Evolutionary conservation across 371 early-diverging fungal species (phyloP).

Genomic region (Mortierella sp.): DNA sequence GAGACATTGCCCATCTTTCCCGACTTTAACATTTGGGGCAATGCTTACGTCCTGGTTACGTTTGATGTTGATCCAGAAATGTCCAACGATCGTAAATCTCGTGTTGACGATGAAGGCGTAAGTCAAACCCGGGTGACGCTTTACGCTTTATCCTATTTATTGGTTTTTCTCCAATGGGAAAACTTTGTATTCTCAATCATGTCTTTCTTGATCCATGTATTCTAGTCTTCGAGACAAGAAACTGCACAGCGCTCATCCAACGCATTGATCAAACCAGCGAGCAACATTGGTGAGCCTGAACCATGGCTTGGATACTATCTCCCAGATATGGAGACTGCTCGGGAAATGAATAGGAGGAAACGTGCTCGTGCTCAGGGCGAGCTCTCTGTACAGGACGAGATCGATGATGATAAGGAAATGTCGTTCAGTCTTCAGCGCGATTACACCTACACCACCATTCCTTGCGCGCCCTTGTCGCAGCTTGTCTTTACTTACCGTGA

Average conservation of each 20-base stretch:
- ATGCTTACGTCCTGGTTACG: slow-evolving; percentile 73
- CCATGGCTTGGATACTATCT: slow-evolving; percentile 48
- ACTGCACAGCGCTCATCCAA: slow-evolving; percentile 49
- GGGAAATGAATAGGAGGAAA: slow-evolving; percentile 38
- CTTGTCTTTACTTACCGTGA: slow-evolving; percentile 45
- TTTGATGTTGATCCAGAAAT: slow-evolving; percentile 79
- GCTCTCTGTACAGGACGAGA: slow-evolving; percentile 31
- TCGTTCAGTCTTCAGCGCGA: slow-evolving; percentile 42
- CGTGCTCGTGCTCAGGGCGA: slow-evolving; percentile 24
- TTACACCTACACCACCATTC: slow-evolving; percentile 47
- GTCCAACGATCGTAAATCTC: slow-evolving; percentile 49
- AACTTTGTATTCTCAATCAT: background rate
- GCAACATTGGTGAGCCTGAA: slow-evolving; percentile 46
- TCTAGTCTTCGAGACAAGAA: slow-evolving; percentile 27
- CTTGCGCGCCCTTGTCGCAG: slow-evolving; percentile 37
- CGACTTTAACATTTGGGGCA: slow-evolving; percentile 73
- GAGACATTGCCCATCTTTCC: slow-evolving; percentile 84
- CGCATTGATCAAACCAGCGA: slow-evolving; percentile 52
- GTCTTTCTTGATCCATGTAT: background rate
- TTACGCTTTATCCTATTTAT: background rate
- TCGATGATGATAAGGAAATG: slow-evolving; percentile 11
- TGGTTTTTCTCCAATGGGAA: background rate
- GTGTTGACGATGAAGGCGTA: slow-evolving; percentile 37
- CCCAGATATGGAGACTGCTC: slow-evolving; percentile 42
- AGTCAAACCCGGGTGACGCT: background rate